phyloP scores from a whole-genome alignment of 345 rosid species.

The Schrenkiella parvula region DNA sequence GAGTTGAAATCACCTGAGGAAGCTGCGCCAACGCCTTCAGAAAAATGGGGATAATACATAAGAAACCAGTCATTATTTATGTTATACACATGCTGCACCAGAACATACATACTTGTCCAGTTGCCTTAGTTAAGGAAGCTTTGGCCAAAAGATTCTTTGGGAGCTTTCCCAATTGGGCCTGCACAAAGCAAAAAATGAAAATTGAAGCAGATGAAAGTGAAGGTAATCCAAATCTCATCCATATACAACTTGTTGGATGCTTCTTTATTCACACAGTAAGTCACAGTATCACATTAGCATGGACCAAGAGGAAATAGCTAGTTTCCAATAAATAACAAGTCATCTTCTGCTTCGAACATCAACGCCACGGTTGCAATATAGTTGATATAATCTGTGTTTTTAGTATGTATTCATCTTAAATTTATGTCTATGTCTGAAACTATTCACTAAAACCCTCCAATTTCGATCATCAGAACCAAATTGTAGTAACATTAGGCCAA shows the following conservation, averaged over 20 bases:
- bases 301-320: not conserved
- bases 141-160: slow-evolving; percentile 83
- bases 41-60: not conserved
- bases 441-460: not conserved
- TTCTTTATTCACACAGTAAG: not conserved
- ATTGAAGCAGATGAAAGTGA: not conserved
- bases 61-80: not conserved
- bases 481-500: not conserved
- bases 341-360: not conserved
- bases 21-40: slow-evolving; percentile 66
- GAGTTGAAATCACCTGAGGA: slow-evolving; percentile 69
- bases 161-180: slow-evolving; percentile 64
- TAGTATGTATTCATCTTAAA: not conserved
- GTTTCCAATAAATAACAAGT: not conserved
- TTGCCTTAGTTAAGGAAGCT: slow-evolving; percentile 62
- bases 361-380: not conserved
- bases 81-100: not conserved
- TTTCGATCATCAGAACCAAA: not conserved
- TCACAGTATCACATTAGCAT: not conserved
- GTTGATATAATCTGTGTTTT: not conserved
- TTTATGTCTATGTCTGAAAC: not conserved
- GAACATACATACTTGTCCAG: slow-evolving; percentile 54
- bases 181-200: slow-evolving; percentile 12
- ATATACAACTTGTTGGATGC: not conserved
- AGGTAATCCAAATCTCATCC: not conserved